These are phyloP conservation scores for Ostreobium quekettii DNA, from an alignment of 139 green algal species.

Conservation along the genomic window DNA sequence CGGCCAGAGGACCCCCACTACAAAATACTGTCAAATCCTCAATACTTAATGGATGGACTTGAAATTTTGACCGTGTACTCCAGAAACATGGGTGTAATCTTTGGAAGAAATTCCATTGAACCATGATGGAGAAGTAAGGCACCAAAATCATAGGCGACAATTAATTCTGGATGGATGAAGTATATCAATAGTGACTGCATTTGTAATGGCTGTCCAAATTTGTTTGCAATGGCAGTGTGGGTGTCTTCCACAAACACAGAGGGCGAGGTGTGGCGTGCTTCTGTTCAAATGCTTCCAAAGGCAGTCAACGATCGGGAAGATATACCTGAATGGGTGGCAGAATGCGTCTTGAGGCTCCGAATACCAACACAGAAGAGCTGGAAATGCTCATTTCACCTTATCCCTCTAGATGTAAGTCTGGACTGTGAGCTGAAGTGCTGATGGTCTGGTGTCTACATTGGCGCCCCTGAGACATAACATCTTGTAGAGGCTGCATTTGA, in stretches of 20 bases:
- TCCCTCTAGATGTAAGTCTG: constrained; percentile 45
- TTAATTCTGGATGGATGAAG: neutral
- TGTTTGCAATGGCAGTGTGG: neutral
- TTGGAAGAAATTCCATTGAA: too few species aligned
- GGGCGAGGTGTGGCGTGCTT: neutral
- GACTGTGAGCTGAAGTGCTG: neutral
- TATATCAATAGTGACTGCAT: neutral
- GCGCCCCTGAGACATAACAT: neutral
- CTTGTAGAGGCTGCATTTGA: neutral
- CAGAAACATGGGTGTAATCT: too few species aligned
- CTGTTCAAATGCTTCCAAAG: neutral
- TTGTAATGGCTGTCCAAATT: neutral
- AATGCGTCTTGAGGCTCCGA: constrained; percentile 48
- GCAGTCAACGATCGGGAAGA: constrained; percentile 34
- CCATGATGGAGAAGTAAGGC: too few species aligned
- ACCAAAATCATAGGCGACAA: neutral
- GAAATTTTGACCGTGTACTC: too few species aligned
- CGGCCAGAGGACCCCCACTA: too few species aligned
- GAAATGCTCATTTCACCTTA: constrained; percentile 75
- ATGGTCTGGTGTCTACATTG: neutral
- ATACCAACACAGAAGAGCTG: constrained; percentile 35
- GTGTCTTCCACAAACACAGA: neutral
- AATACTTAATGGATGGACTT: too few species aligned
- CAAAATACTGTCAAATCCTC: too few species aligned
- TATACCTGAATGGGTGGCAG: constrained; percentile 60